Percentiles rank a stretch among this genome's conserved stretches.
Conservation (phyloP, 1,284 basidiomycete genomes). For the Schizophyllum commune region DNA sequence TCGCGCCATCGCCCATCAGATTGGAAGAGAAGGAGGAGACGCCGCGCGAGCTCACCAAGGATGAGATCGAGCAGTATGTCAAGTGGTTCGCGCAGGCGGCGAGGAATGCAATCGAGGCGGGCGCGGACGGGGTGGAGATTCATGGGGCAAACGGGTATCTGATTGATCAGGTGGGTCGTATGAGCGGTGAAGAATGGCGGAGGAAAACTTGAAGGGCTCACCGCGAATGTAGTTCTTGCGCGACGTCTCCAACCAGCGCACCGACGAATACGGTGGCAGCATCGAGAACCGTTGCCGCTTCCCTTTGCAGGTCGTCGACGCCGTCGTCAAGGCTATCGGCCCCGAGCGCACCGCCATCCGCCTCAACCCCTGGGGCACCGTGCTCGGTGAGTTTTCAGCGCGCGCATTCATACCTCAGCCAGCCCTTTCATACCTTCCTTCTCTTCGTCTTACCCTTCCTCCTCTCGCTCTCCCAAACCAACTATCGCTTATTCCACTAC, state of each 20-base stretch:
- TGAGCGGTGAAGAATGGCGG: too few species aligned
- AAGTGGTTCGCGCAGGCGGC: slow-evolving; percentile 25
- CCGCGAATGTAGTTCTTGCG: slow-evolving; percentile 23
- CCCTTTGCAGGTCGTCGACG: slow-evolving; percentile 36
- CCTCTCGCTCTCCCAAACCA: too few species aligned
- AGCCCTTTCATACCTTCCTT: too few species aligned
- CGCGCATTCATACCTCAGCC: too few species aligned
- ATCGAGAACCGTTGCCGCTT: slow-evolving; percentile 45
- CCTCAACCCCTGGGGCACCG: slow-evolving; percentile 38
- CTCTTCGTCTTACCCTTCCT: too few species aligned
- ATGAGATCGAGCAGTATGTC: slow-evolving; percentile 33
- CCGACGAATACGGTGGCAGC: slow-evolving; percentile 49
- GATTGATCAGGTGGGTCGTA: slow-evolving; percentile 17
- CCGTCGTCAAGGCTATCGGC: slow-evolving; percentile 28
- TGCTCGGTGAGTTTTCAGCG: slow-evolving; percentile 26
- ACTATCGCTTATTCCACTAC: too few species aligned
- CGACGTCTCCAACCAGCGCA: slow-evolving; percentile 33
- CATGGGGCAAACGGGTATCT: slow-evolving; percentile 29
- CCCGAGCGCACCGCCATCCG: slow-evolving; percentile 38
- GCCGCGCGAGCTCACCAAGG: slow-evolving; percentile 23
- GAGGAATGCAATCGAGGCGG: slow-evolving; percentile 29
- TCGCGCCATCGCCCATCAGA: slow-evolving; percentile 30
- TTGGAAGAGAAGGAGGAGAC: slow-evolving; percentile 12
- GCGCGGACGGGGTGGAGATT: slow-evolving; percentile 36
- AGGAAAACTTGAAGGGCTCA: too few species aligned